Base-by-base conservation (phyloP, 164 flowering plant genomes). In the Warburgia ugandensis region DNA sequence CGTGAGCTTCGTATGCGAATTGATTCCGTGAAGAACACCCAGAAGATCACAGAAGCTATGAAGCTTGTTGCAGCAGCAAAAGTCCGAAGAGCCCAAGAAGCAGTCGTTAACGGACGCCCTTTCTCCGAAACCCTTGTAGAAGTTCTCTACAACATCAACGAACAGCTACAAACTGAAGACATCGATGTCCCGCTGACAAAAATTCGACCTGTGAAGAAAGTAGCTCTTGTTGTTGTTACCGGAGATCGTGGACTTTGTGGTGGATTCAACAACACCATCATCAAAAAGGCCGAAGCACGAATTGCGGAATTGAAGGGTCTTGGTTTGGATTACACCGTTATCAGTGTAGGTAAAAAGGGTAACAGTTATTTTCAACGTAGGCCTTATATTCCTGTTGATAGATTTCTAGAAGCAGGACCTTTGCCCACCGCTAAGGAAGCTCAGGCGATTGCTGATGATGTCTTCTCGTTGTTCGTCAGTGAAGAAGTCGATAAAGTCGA, bases 401-500 rank as follows among this genome's bases (percentile, higher is more conserved):
- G 58, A 44, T 84, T 61, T 54, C 42, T 81, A 9, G 86, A 74
- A 46, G 77, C 74, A 10, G 81, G 73, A 19, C 58, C 29, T 32
- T 70, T 84, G 27, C 91, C 95, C 6, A 90, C 86, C 1, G 71
- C 84, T 0, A 90, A 90, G 69, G 97, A 90, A 46, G 94, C 97
- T 22, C 97, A 90, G 50, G 72, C 61, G 0, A 82, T 86, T 49
- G 97, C 94, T 0, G 97, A 86, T 62, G 71, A 72, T 50, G 86
- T 82, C 14, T 86, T 84, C 60, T 82, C 95, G 0, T 54, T 86
- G n/a, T 90, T 90, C 61, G 49, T 86, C 27, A 76, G 71, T 54
- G 94, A 84, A 52, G 97, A 90, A 45, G 95, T 84, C 9, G 97
- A 90, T 64, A 90, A 90, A 63, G 91, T 90, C 4, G 97, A 90